These are phyloP conservation scores for Gnomoniopsis sp. DNA, from an alignment of 2,329 filamentous ascomycete genomes.

Conservation along the genomic window DNA sequence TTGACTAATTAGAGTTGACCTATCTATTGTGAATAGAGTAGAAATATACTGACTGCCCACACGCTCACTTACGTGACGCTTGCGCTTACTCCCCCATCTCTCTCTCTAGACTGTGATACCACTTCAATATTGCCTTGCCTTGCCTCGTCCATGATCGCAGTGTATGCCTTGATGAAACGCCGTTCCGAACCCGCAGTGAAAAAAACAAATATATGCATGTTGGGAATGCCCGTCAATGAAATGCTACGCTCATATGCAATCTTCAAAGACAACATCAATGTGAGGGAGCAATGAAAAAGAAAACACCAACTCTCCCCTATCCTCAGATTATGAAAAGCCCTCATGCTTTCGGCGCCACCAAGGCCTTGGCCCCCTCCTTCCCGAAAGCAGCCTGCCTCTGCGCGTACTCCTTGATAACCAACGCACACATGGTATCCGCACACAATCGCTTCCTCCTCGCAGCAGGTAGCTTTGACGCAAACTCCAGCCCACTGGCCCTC, in stretches of 20 bases:
- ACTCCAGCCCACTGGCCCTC: constrained; percentile 87
- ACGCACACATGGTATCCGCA: constrained; percentile 77
- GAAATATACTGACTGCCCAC: background rate
- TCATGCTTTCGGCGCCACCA: constrained; percentile 10
- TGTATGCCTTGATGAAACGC: background rate
- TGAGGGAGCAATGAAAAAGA: too few species aligned
- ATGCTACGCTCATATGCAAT: background rate
- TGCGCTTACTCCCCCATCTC: background rate
- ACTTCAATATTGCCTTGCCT: background rate
- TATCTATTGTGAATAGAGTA: background rate
- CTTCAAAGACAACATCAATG: background rate
- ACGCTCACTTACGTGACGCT: background rate
- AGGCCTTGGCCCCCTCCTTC: constrained; percentile 28
- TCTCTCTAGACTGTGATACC: background rate
- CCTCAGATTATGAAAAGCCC: background rate
- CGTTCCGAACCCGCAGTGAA: background rate
- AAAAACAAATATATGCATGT: background rate
- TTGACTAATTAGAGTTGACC: background rate
- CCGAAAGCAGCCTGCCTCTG: constrained; percentile 58
- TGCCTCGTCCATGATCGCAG: background rate
- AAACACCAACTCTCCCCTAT: background rate
- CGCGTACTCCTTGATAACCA: constrained; percentile 78
- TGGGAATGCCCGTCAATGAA: background rate
- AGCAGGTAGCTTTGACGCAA: constrained; percentile 73
- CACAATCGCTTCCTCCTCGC: constrained; percentile 77